Evolutionary conservation across 805 yeast genomes (phyloP), one percentile per base, ranked within the genome.

Genomic region (Wickerhamiella lipophila): DNA sequence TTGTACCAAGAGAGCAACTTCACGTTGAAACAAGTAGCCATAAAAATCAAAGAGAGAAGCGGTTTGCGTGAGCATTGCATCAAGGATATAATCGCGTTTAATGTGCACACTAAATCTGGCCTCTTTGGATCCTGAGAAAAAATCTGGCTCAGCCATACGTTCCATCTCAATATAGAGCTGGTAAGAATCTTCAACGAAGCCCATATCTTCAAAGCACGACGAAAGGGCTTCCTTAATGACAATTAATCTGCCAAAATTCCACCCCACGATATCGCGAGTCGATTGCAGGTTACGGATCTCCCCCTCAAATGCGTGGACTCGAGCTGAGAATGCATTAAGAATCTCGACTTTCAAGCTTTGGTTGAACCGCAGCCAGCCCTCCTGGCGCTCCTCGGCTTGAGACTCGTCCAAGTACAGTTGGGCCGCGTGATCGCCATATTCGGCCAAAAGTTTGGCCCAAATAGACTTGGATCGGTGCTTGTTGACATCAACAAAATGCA

Each of bases 121-220:
- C 19, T 52, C 49, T 4, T 51, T 44, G 13, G 43, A 23, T 5
- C 30, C 43, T 5, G 49, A 19, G 34, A 53, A 49, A 47, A 58
- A 54, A 8, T 46, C 45, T 2, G 49, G 56, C 26, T 60, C 55
- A 26, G 68, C 67, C 6, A 62, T 53, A 1, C 56, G 50, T 15
- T 69, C 68, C 5, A 83, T 56, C 25, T 66, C 67, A 27, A 74
- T 72, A 53, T 77, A 80, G 19, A 73, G 70, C 3, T 60, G 63
- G 30, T 80, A 59, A 0, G 89, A 72, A 47, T 83, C 88, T 23
- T 79, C 81, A 22, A 68, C 62, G 21, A 82, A 70, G 22, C 72
- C 71, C 65, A 84, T 68, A 42, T 73, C 73, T 49, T 73, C 74
- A 49, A 76, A 70, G 2, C 76, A 67, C 27, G 70, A 62, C 0